Conservation (phyloP, 768 basidiomycete species). For the Clitopilus passeckerianus region DNA sequence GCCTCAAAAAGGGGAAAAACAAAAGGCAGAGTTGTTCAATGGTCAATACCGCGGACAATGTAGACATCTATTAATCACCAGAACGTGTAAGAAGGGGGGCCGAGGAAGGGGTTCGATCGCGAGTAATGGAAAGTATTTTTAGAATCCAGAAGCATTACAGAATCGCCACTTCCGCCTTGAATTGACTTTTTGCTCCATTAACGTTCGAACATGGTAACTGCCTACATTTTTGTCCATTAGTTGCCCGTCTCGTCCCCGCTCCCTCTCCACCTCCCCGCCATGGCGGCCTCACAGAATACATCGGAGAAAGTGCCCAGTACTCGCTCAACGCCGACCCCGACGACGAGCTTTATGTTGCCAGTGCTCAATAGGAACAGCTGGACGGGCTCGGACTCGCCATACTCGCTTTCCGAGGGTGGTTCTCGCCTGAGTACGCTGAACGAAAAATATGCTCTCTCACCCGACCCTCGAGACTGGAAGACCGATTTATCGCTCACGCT, state of each 20-base stretch:
- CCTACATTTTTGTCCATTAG: not conserved
- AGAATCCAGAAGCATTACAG: not conserved
- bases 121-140: not conserved
- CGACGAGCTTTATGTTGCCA: slow-evolving; percentile 25
- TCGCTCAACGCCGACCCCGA: slow-evolving; percentile 24
- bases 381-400: slow-evolving; percentile 36
- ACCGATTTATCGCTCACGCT: slow-evolving; percentile 48
- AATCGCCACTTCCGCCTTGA: not conserved
- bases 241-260: not conserved
- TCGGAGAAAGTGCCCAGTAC: slow-evolving; percentile 23
- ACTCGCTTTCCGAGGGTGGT: slow-evolving; percentile 29
- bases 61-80: not conserved
- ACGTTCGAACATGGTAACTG: not conserved
- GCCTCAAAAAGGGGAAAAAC: not conserved
- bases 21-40: not conserved
- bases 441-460: slow-evolving; percentile 56
- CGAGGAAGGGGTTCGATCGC: no score
- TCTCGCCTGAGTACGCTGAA: slow-evolving; percentile 38
- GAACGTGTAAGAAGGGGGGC: not conserved
- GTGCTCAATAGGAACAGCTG: slow-evolving; percentile 36
- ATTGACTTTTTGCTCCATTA: not conserved
- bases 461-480: slow-evolving; percentile 67
- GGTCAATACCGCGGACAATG: not conserved
- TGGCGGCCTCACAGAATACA: not conserved
- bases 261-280: not conserved